Base-by-base conservation (phyloP, 768 basidiomycete species). In the Mycena latifolia region DNA sequence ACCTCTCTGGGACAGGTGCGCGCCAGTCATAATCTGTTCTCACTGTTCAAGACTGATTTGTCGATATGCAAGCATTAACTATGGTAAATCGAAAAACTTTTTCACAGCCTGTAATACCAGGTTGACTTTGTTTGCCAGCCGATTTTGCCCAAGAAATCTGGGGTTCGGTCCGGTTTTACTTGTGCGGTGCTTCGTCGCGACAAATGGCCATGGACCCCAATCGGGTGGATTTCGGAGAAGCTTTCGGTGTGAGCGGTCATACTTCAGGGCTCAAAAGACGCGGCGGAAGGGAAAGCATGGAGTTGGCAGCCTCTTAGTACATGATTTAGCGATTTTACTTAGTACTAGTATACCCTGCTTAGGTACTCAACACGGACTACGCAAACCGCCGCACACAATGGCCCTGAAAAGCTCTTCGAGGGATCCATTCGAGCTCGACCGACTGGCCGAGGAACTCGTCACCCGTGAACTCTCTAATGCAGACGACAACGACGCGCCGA, bases 401-500 rank as follows among this genome's bases (percentile, higher is more conserved):
- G 39, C 31, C 11, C 24, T 45, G 11, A 31, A 53, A 28, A 61
- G 54, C 43, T 52, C 66, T 29, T 67, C 66, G 37, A 45, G 55
- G 18, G 91, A 93, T 72, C 90, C 88, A 45, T 92, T 83, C 71
- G 84, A 90, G 67, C 85, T 93, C 52, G 87, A 91, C 61, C 84
- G 89, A 45, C 85, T 93, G 39, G 92, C 91, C 9, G 88, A 92
- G 67, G 92, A 93, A 71, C 87, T 93, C 20, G 89, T 77, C 22
- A 79, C 73, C 10, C 84, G 90, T 54, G 89, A 92, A 73, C 73
- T 77, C 2, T 70, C 75, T 6, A 67, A 14, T 31, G 25, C 55
- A 35, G 25, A 31, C 60, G 68, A 66, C 25, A 58, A 63, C 27
- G 71, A 69, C 54, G 69, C 71, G 43, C 41, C 63, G 28, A 66